A percentile compares a stretch with the other conserved stretches of the same genome.
phyloP scores from a whole-genome alignment of 345 rosid genomes.

The Salix arbutifolia region DNA sequence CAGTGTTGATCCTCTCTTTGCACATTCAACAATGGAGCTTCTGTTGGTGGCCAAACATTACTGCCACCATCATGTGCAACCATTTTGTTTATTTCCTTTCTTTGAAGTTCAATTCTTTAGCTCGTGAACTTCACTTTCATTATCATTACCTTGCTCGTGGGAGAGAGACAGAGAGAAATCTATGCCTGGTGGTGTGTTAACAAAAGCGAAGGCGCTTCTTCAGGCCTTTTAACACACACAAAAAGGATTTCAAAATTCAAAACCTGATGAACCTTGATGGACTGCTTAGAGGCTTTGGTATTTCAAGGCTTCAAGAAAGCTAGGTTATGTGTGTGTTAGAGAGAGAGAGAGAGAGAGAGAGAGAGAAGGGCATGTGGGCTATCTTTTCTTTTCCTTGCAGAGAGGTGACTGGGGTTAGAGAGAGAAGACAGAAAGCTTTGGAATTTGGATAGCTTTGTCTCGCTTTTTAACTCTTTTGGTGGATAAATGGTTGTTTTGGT shows the following conservation, averaged over 20 bases:
- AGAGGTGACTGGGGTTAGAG: conserved; percentile 10
- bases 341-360: no score
- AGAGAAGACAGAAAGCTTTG: conserved; percentile 20
- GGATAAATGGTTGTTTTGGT: conserved; percentile 14
- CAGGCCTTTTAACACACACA: conserved; percentile 13
- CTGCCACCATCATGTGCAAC: conserved; percentile 23
- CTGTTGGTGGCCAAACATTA: conserved; percentile 57
- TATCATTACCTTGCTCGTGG: conserved; percentile 22
- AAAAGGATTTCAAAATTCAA: background rate
- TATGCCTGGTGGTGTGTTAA: background rate
- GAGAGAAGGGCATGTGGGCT: conserved; percentile 16
- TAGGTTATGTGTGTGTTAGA: background rate
- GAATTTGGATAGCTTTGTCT: conserved; percentile 32
- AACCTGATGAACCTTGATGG: conserved; percentile 9
- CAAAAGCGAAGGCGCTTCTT: conserved; percentile 20
- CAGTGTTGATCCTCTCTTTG: conserved; percentile 48
- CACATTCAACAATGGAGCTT: conserved; percentile 53
- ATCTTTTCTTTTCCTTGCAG: conserved; percentile 21
- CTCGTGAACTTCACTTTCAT: background rate
- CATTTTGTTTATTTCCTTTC: conserved; percentile 9
- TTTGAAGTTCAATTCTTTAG: background rate
- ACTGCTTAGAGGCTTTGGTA: conserved; percentile 10
- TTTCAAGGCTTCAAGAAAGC: conserved; percentile 13
- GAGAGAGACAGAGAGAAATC: background rate
- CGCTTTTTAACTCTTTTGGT: background rate